Percentiles rank a stretch among this genome's conserved stretches.
Evolutionary conservation across 129 eudicot genomes (phyloP).

Genomic region (Flaveria sonorensis): DNA sequence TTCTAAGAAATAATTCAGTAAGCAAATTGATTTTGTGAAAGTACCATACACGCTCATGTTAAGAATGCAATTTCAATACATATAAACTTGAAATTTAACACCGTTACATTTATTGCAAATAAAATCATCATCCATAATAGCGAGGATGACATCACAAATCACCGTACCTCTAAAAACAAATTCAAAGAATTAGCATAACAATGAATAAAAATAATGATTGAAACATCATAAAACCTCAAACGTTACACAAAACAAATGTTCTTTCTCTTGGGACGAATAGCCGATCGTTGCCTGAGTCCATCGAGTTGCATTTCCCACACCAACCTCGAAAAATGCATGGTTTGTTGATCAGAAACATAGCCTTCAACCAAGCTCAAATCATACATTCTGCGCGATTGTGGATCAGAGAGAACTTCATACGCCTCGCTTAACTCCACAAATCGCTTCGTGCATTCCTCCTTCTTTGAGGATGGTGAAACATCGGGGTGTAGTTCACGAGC

Average conservation of each 20-base stretch:
- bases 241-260: constrained; percentile 14
- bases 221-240: neutral
- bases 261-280: constrained; percentile 30
- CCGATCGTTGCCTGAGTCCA: constrained; percentile 43
- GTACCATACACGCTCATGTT: neutral
- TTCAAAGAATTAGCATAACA: constrained; percentile 7
- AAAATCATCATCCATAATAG: constrained; percentile 2
- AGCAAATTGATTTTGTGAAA: too few species aligned
- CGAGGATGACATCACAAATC: neutral
- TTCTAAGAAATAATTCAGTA: too few species aligned
- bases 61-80: neutral
- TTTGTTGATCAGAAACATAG: constrained; percentile 6
- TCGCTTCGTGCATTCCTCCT: constrained; percentile 46
- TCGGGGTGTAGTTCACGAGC: constrained; percentile 62
- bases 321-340: constrained; percentile 13
- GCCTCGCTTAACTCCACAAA: constrained; percentile 56
- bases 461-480: constrained; percentile 32
- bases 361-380: constrained; percentile 44
- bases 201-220: constrained; percentile 14
- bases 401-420: constrained; percentile 67
- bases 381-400: constrained; percentile 39
- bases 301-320: constrained; percentile 60
- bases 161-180: neutral
- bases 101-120: neutral
- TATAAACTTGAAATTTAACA: neutral